Percentiles rank a stretch among this genome's conserved stretches.
phyloP scores from a whole-genome alignment of 2,329 filamentous ascomycete species.

The Colletotrichum somersetense region DNA sequence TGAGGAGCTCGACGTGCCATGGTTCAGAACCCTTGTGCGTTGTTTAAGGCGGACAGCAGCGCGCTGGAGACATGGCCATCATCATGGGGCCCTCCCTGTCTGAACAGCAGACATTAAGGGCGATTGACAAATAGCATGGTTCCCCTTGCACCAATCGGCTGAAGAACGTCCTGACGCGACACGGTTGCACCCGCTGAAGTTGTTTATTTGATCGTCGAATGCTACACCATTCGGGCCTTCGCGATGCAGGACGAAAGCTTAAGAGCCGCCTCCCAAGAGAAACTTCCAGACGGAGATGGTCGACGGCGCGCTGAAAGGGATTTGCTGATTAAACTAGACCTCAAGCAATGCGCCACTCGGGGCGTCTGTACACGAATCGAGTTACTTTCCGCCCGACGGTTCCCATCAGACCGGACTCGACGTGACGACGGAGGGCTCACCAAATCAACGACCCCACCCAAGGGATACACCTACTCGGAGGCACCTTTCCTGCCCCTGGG shows the following conservation, averaged over 20 bases:
- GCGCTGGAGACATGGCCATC: background rate
- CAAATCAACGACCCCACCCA: background rate
- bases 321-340: background rate
- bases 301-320: background rate
- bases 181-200: constrained; percentile 17
- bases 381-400: background rate
- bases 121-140: constrained; percentile 41
- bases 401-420: too few relatives aligned
- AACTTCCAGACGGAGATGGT: background rate
- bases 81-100: background rate
- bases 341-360: background rate
- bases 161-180: constrained; percentile 18
- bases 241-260: background rate
- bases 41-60: background rate
- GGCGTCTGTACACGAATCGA: background rate
- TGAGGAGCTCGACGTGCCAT: constrained; percentile 14
- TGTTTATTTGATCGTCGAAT: constrained; percentile 17
- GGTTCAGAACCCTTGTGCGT: constrained; percentile 20
- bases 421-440: background rate
- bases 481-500: background rate
- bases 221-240: background rate
- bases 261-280: background rate
- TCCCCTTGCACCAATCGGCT: constrained; percentile 27
- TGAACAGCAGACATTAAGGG: background rate
- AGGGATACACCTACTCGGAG: too few relatives aligned